Evolutionary conservation across 257 asterid species (phyloP).

Genomic region (Capsicum chinense): DNA sequence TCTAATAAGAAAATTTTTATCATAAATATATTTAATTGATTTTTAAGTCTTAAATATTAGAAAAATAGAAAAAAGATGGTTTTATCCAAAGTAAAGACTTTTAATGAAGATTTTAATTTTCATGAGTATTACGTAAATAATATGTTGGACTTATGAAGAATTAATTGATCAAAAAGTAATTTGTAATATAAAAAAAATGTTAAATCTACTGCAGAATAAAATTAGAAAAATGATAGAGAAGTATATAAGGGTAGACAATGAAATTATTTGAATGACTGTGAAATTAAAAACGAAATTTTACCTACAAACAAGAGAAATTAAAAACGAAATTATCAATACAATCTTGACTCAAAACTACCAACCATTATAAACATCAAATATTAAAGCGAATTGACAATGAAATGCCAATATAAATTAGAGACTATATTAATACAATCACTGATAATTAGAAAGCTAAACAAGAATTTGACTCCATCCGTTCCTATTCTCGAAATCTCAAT

Average conservation of each 20-base stretch:
- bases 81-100: too few relatives aligned
- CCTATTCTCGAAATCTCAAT: slow-evolving; percentile 99
- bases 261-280: background rate
- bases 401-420: background rate
- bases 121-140: too few relatives aligned
- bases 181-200: too few relatives aligned
- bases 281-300: background rate
- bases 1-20: too few relatives aligned
- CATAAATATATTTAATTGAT: too few relatives aligned
- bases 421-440: background rate
- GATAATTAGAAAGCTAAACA: background rate
- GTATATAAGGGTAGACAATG: background rate
- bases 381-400: background rate
- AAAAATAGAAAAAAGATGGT: too few relatives aligned
- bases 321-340: background rate
- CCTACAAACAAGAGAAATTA: background rate
- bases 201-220: too few relatives aligned
- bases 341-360: background rate
- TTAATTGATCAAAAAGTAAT: too few relatives aligned
- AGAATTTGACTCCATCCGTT: slow-evolving; percentile 47
- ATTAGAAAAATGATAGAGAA: too few relatives aligned
- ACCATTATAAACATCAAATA: background rate
- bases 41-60: too few relatives aligned
- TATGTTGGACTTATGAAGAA: too few relatives aligned
- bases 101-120: too few relatives aligned